These are phyloP conservation scores for Debaryomyces singareniensis DNA, from an alignment of 1,139 yeast species.

Conservation along the genomic window DNA sequence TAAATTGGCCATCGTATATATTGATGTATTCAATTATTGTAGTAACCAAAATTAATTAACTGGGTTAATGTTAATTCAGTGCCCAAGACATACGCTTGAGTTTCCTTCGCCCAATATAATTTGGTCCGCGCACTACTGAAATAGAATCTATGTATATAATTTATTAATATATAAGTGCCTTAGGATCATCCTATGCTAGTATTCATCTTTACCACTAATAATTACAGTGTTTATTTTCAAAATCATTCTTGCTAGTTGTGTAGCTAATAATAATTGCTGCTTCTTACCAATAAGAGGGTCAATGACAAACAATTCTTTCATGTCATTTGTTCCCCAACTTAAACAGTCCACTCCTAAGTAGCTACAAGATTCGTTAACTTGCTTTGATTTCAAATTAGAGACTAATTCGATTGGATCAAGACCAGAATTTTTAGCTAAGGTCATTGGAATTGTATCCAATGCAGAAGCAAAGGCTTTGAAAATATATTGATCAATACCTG, in stretches of 20 bases:
- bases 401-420: constrained; percentile 88
- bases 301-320: constrained; percentile 90
- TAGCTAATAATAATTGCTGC: constrained; percentile 90
- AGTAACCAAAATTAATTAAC: too few species aligned
- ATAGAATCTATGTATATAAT: too few species aligned
- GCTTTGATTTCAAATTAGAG: constrained; percentile 77
- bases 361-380: constrained; percentile 64
- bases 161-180: too few species aligned
- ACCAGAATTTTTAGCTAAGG: constrained; percentile 95
- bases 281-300: constrained; percentile 97
- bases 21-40: too few species aligned
- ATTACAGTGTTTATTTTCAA: constrained; percentile 94
- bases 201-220: constrained; percentile 81
- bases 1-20: constrained; percentile 53
- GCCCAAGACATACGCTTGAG: too few species aligned
- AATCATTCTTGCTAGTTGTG: constrained; percentile 96
- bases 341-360: constrained; percentile 90
- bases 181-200: too few species aligned
- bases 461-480: constrained; percentile 93
- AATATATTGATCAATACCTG: constrained; percentile 96
- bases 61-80: too few species aligned
- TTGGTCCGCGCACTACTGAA: too few species aligned
- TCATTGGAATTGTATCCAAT: constrained; percentile 86
- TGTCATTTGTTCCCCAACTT: constrained; percentile 80
- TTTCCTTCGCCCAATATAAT: too few species aligned